Evolutionary conservation across 805 yeast genomes (phyloP), one percentile per base, ranked within the genome.

Genomic region (Metschnikowia proteae): DNA sequence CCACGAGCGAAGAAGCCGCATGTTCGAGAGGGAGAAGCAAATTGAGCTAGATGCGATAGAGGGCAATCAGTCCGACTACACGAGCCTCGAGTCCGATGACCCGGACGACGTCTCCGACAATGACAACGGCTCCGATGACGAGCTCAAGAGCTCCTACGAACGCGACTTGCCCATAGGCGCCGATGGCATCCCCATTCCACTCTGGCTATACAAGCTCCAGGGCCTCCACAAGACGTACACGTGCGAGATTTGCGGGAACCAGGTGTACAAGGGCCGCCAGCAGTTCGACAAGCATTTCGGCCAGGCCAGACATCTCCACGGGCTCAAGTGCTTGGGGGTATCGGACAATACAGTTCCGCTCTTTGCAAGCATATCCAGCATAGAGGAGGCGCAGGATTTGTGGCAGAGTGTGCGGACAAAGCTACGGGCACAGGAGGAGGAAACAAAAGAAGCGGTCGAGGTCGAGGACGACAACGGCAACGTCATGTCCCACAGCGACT

Each of bases 381-480:
- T 92, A 10, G 69, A 76, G 3, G 97, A 91, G 42, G 97, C 91
- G 0, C 51, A 71, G 30, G 65, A 70, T 10, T 64, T 94, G 28
- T 79, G 86, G 81, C 69, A 71, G 2, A 68, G 66, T 27, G 52
- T 83, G 7, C 69, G 70, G 47, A 58, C 62, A 43, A 70, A 71
- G 42, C 56, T 60, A 4, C 62, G 76, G 37, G 56, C 63, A 7
- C 65, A 65, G 45, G 71, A 73, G 30, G 70, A 69, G 25, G 71
- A 74, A 46, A 62, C 60, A 40, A 86, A 84, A 53, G 72, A 75
- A 46, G 80, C 81, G 1, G 76, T 84, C 9, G 96, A 94, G 64
- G 86, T 91, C 32, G 98, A 92, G 63, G 98, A 94, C 61, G 85
- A 81, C 1, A 90, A 88, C 13, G 99, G 98, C 8, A 92, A 94